Percentiles rank a stretch among this genome's conserved stretches.
phyloP scores from a whole-genome alignment of 495 filamentous ascomycete species.

The Penicillium antarcticum region DNA sequence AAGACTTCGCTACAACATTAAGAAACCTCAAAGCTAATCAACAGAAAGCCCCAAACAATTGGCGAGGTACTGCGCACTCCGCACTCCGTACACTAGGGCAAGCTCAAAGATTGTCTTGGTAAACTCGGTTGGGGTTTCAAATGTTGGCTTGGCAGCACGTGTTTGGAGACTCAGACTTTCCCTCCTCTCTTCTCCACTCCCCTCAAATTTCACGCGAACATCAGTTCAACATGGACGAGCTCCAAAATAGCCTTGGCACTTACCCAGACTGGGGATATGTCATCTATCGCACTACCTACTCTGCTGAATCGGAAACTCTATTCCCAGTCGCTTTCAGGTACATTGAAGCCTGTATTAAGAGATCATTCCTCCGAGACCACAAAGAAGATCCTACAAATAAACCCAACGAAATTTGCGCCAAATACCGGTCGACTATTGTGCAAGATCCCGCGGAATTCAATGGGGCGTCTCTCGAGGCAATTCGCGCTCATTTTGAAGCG shows the following conservation, averaged over 20 bases:
- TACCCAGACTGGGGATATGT: constrained; percentile 10
- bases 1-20: too few relatives aligned
- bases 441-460: constrained; percentile 9
- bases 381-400: not conserved
- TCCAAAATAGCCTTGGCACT: constrained; percentile 2
- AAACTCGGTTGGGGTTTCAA: too few relatives aligned
- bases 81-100: too few relatives aligned
- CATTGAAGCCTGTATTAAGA: constrained; percentile 7
- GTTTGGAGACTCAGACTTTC: too few relatives aligned
- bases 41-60: too few relatives aligned
- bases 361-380: not conserved
- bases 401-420: not conserved
- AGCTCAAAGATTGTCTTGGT: too few relatives aligned
- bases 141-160: too few relatives aligned
- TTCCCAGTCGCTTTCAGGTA: constrained; percentile 8
- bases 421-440: constrained; percentile 6
- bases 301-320: constrained; percentile 6
- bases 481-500: constrained; percentile 13
- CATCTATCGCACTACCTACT: constrained; percentile 13
- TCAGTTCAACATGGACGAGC: constrained; percentile 4
- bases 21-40: too few relatives aligned
- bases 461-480: constrained; percentile 7
- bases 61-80: too few relatives aligned
- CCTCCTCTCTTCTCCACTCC: too few relatives aligned
- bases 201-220: too few relatives aligned